Evolutionary conservation across 2,329 filamentous ascomycete genomes (phyloP), one percentile per base, ranked within the genome.

Genomic region (Trichoderma atroviride): DNA sequence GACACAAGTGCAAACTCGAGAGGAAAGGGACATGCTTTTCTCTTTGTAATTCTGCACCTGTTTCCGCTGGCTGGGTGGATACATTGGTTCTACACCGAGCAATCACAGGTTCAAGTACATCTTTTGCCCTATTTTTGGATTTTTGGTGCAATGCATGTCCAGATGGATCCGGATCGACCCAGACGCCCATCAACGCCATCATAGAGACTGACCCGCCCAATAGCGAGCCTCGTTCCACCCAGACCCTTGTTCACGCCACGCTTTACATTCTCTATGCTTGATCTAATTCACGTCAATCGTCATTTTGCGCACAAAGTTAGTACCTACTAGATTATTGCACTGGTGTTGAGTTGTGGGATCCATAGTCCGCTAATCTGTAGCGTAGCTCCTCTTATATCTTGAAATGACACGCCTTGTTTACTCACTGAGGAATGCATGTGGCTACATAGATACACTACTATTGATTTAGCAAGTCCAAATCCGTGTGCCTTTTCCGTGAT

Each of bases 221-320:
- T 56, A 16, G 37, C 40, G 29, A 52, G 53, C 40, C 29, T 59
- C 40, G 63, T 57, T 22, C 29, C 19, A 40, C 64, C 27, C 3
- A 14, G 13, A 67, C 52, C 64, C 55, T 22, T 67, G 63, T 37
- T 37, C 63, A 37, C 55, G 50, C 35, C 61, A 37, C 50, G 29
- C 52, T 40, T 22, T 37, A 52, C 29, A 24, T 24, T 56, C 13
- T 22, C 35, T 31, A 22, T n/a, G 22, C 14, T 43, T 31, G 16
- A 22, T 29, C 27, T 40, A 27, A 43, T 31, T 52, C 43, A 50
- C 19, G 43, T 22, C n/a, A 22, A 13, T 50, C n/a, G n/a, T 4
- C n/a, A 22, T 4, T 22, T 22, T 22, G n/a, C 43, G n/a, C 10
- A 50, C 19, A 3, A 22, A 50, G 43, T 19, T 43, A 19, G 14